A percentile compares a stretch with the other conserved stretches of the same genome.
Evolutionary conservation across 2,329 filamentous ascomycete species (phyloP).

Genomic region (Penicillium sp.): DNA sequence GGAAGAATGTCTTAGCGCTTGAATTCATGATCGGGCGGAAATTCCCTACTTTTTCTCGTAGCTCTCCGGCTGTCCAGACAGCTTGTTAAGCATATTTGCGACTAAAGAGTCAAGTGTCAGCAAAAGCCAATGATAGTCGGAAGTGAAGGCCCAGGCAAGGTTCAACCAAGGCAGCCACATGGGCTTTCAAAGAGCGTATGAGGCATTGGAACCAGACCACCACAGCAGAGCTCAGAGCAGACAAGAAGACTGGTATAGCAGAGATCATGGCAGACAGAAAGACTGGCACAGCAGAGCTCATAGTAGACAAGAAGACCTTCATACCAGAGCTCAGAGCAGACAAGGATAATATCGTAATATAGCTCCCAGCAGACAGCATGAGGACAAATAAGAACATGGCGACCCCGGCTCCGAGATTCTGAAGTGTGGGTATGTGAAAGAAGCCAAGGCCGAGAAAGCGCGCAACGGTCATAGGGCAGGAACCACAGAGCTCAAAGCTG

Average conservation of each 20-base stretch:
- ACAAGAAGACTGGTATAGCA: too few relatives aligned
- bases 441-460: conserved; percentile 4
- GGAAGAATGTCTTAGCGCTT: conserved; percentile 8
- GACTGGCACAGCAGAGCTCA: too few relatives aligned
- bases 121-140: neutral
- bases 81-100: conserved; percentile 86
- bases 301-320: too few relatives aligned
- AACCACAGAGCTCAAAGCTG: conserved; percentile 1
- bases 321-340: conserved; percentile 7
- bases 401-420: conserved; percentile 1
- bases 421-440: conserved; percentile 2
- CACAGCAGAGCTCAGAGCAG: conserved; percentile 6
- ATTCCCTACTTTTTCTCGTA: conserved; percentile 88
- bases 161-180: neutral
- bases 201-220: conserved; percentile 14
- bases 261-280: too few relatives aligned
- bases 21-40: neutral
- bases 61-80: conserved; percentile 92
- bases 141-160: conserved; percentile 2
- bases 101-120: conserved; percentile 50
- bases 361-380: conserved; percentile 4
- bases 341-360: conserved; percentile 9
- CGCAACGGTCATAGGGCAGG: neutral
- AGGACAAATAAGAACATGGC: conserved; percentile 6
- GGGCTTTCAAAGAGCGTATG: neutral